Conservation (phyloP, 495 filamentous ascomycete species). For the Podospora pseudocomata region DNA sequence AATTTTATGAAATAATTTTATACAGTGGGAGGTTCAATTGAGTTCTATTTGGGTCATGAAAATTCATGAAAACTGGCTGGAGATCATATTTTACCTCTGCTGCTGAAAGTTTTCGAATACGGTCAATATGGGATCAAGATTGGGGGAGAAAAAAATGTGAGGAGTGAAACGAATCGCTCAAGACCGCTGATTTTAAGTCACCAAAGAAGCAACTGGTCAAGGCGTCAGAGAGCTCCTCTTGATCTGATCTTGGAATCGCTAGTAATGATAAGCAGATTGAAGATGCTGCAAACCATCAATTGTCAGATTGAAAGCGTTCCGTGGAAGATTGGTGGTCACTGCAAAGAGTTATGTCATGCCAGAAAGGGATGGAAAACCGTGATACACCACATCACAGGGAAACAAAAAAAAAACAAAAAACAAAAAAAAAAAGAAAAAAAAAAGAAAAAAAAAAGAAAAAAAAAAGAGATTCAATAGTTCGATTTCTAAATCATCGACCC, state of each 20-base stretch:
- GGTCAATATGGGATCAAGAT: background rate
- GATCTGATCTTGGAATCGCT: constrained; percentile 47
- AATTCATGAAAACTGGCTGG: background rate
- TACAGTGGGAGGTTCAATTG: background rate
- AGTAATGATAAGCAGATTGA: constrained; percentile 51
- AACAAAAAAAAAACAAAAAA: constrained; percentile 4
- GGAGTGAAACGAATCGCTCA: constrained; percentile 62
- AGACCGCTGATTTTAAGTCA: constrained; percentile 37
- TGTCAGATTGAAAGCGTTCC: constrained; percentile 50
- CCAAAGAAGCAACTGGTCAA: constrained; percentile 30
- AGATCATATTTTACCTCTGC: too few relatives aligned
- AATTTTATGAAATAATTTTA: background rate
- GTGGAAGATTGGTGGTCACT: background rate
- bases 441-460: background rate
- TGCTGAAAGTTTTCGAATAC: too few relatives aligned
- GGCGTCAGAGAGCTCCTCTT: constrained; percentile 60
- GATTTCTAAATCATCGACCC: constrained; percentile 21
- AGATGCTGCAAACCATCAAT: constrained; percentile 50
- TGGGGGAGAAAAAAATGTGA: constrained; percentile 24
- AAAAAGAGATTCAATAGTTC: constrained; percentile 18
- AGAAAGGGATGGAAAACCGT: constrained; percentile 7
- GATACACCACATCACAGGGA: constrained; percentile 11
- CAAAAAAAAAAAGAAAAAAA: background rate
- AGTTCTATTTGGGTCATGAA: background rate
- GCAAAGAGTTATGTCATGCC: background rate